Base-by-base conservation (phyloP, 345 rosid species). In the Eucalyptus rudis region DNA sequence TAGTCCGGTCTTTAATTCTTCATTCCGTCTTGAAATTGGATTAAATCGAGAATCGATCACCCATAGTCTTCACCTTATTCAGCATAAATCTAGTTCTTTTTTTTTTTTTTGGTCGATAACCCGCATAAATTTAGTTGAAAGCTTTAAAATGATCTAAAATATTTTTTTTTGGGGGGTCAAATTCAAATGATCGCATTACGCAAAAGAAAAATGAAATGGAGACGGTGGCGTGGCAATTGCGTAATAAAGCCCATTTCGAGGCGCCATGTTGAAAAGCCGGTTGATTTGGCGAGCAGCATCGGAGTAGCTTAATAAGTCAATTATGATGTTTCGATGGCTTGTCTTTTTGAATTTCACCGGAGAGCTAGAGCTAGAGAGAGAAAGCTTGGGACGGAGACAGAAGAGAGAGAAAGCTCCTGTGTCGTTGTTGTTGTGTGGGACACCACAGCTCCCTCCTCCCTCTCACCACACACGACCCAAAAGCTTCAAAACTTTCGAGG, bases 1-100 rank as follows among this genome's bases (percentile, higher is more conserved):
- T 0, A 0, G 25, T 52, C 0, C 1, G 0, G 2, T 52, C 10
- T 0, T 0, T 0, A 2, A 52, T 52, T 52, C 24, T 7, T 4
- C 2, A 20, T 52, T 2, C 10, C 2, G 1, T 3, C 10, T 52
- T 52, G 1, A 52, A 52, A 52, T 52, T 52, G 1, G 10, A 52
- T 20, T 20, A 52, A 0, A 20, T 2, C 1, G 0, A 8, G 58
- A 52, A 52, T 0, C 0, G 5, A 52, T 52, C 25, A 52, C 5
- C 10, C 58, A 52, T 0, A 8, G 5, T 58, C 7, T 25, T 31
- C 43, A 66, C 3, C 13, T 31, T 58, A 58, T 58, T 6, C 5
- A 0, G 3, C 14, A 25, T 11, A 58, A 10, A 58, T 25, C 2
- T 16, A 1, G 5, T 3, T 52, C 19, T 50, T 51, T 52, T 51